Conservation (phyloP, 257 asterid species). For the Fraxinus excelsior region DNA sequence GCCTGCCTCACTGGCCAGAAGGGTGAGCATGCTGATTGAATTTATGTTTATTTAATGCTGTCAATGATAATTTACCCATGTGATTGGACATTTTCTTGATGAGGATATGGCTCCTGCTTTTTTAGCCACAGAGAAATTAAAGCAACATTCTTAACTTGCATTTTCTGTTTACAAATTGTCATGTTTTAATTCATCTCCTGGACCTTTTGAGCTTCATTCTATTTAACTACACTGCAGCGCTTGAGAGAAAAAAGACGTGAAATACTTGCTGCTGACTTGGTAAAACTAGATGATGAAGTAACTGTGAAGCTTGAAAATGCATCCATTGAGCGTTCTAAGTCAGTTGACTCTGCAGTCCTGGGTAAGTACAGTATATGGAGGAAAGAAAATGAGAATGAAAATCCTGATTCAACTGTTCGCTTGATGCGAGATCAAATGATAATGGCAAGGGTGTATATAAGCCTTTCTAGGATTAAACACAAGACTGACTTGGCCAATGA, state of each 20-base stretch:
- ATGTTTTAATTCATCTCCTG: conserved; percentile 10
- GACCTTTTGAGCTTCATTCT: conserved; percentile 10
- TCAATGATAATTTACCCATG: neutral
- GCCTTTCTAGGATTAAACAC: conserved; percentile 81
- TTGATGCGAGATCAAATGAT: conserved; percentile 96
- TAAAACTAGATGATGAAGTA: conserved; percentile 83
- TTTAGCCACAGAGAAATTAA: neutral
- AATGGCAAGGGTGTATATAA: conserved; percentile 89
- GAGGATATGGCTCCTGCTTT: conserved; percentile 13
- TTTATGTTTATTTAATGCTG: conserved; percentile 7
- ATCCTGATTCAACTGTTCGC: conserved; percentile 85
- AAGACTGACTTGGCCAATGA: conserved; percentile 70
- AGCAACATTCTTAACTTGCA: neutral
- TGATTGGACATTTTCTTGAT: neutral
- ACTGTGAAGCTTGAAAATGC: conserved; percentile 89
- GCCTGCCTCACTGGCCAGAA: conserved; percentile 61
- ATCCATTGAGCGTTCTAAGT: conserved; percentile 89
- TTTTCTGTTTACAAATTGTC: conserved; percentile 15
- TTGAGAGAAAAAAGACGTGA: conserved; percentile 78
- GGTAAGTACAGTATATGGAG: conserved; percentile 98
- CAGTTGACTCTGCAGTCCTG: conserved; percentile 92
- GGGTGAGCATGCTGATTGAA: conserved; percentile 54
- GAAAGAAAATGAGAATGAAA: conserved; percentile 88
- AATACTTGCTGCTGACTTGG: conserved; percentile 80
- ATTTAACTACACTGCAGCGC: conserved; percentile 61